phyloP scores from a whole-genome alignment of 1,139 yeast genomes.

The Hyphopichia wangnamkhiaoensis region DNA sequence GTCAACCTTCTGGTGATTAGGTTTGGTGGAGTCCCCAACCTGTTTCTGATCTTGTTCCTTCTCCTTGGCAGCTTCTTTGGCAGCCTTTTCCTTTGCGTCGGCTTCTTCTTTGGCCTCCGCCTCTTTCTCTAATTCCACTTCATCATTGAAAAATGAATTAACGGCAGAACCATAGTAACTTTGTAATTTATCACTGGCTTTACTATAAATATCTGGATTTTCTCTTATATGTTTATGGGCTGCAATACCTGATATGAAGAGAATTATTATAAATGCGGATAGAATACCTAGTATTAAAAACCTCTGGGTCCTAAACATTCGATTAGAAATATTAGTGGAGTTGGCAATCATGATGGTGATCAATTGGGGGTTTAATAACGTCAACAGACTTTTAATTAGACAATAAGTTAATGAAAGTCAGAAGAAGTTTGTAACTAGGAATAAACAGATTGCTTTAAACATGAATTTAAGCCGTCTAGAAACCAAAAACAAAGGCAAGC shows the following conservation, averaged over 20 bases:
- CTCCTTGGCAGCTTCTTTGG: not conserved
- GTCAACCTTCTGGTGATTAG: not conserved
- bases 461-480: not conserved
- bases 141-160: conserved; percentile 3
- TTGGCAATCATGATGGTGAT: conserved; percentile 23
- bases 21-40: not conserved
- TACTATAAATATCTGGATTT: conserved; percentile 12
- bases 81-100: not conserved
- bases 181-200: conserved; percentile 17
- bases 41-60: not conserved
- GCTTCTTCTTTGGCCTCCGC: conserved; percentile 12
- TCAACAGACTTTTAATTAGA: too few relatives aligned
- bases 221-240: conserved; percentile 20
- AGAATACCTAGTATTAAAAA: conserved; percentile 22
- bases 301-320: conserved; percentile 33
- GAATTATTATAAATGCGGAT: conserved; percentile 21
- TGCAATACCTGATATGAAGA: conserved; percentile 22
- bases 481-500: too few relatives aligned
- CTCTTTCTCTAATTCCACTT: conserved; percentile 10
- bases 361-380: too few relatives aligned
- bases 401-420: too few relatives aligned
- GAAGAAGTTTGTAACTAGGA: too few relatives aligned
- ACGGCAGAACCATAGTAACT: conserved; percentile 10
- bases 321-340: conserved; percentile 29
- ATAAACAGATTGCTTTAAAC: too few relatives aligned